A percentile compares a stretch with the other conserved stretches of the same genome.
Evolutionary conservation across 345 rosid species (phyloP).

Genomic region (Citrus cavaleriei): DNA sequence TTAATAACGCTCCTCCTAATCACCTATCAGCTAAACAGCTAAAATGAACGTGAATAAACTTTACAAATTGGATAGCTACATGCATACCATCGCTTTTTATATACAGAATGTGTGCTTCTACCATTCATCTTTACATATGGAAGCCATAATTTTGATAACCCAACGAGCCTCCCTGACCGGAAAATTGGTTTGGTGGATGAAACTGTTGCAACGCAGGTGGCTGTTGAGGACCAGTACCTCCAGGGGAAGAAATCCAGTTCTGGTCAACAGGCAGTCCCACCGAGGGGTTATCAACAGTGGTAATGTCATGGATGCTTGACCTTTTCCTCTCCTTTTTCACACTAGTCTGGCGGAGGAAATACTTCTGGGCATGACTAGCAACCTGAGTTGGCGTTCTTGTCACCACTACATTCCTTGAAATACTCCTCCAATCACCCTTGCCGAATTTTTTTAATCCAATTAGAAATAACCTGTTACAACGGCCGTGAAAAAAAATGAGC

Average conservation of each 20-base stretch:
- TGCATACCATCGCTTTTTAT: neutral
- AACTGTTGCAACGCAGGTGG: constrained; percentile 19
- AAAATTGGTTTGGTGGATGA: constrained; percentile 9
- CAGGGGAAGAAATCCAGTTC: constrained; percentile 23
- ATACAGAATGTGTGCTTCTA: constrained; percentile 6
- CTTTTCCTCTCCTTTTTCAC: constrained; percentile 78
- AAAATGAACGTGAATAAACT: constrained; percentile 5
- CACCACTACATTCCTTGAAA: constrained; percentile 75
- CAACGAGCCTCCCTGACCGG: constrained; percentile 17
- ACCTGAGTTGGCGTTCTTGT: constrained; percentile 89
- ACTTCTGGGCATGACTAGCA: constrained; percentile 94
- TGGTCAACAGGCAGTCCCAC: constrained; percentile 15
- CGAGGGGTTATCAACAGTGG: constrained; percentile 32
- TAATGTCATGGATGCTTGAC: constrained; percentile 81
- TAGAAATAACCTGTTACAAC: constrained; percentile 53
- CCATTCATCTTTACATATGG: constrained; percentile 20
- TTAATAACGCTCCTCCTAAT: neutral
- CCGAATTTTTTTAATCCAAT: constrained; percentile 60
- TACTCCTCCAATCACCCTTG: constrained; percentile 91
- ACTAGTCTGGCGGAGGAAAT: constrained; percentile 62
- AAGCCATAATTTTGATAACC: constrained; percentile 23
- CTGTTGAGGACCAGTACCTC: constrained; percentile 20
- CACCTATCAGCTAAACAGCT: neutral
- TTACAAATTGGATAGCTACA: constrained; percentile 1
- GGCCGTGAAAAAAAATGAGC: neutral